These are phyloP conservation scores for Picea sitchensis DNA, from an alignment of 75 land plant genomes.

Conservation along the genomic window DNA sequence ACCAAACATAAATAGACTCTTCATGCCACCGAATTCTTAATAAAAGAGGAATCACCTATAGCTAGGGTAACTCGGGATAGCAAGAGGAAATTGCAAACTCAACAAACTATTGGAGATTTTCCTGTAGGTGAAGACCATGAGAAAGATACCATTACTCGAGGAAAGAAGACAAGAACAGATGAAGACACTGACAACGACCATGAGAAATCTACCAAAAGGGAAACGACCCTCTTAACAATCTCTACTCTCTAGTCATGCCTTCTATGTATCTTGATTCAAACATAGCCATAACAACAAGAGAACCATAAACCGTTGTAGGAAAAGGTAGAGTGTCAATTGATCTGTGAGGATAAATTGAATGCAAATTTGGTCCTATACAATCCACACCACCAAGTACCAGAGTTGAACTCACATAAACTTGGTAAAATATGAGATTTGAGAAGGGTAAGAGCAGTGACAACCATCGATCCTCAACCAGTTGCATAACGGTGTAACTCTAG, in stretches of 20 bases:
- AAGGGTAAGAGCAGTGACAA: conserved; percentile 93
- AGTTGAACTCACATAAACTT: conserved; percentile 94
- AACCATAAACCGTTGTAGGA: conserved; percentile 99
- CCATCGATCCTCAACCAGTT: conserved; percentile 89
- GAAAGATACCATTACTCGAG: too few species aligned
- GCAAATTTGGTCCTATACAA: conserved; percentile 95
- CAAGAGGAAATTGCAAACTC: too few species aligned
- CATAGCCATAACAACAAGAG: conserved; percentile 94
- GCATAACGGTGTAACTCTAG: conserved; percentile 90
- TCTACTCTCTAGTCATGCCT: conserved; percentile 39
- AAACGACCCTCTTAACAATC: too few species aligned
- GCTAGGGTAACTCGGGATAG: too few species aligned
- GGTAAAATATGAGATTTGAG: conserved; percentile 93
- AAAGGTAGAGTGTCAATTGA: conserved; percentile 92
- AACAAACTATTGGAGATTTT: too few species aligned
- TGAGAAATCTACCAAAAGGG: too few species aligned
- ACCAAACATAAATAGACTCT: too few species aligned
- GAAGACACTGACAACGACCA: too few species aligned
- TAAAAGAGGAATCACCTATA: too few species aligned
- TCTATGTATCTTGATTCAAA: conserved; percentile 92
- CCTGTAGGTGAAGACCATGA: too few species aligned
- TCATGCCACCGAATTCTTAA: too few species aligned
- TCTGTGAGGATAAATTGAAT: conserved; percentile 98
- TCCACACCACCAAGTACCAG: conserved; percentile 97
- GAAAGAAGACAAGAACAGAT: too few species aligned